Evolutionary conservation across 148 eudicot genomes (phyloP).

Genomic region (Chenopodium quinoa): DNA sequence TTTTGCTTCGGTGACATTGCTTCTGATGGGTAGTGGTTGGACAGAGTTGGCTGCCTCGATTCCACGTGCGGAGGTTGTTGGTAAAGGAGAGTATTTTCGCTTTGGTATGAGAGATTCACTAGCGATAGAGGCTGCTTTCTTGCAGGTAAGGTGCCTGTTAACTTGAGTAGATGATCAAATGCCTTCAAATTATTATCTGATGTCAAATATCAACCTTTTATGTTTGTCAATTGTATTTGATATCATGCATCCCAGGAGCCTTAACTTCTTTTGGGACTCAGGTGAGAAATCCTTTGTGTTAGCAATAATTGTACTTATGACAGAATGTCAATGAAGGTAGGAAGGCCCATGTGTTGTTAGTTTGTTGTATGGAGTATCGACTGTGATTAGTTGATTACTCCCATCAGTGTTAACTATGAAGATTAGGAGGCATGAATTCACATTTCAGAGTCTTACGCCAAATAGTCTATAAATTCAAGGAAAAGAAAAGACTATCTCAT

Average conservation of each 20-base stretch:
- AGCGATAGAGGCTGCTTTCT: conserved; percentile 94
- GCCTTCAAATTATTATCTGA: not conserved
- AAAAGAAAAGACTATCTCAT: not conserved
- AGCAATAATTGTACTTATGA: not conserved
- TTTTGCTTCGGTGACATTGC: not conserved
- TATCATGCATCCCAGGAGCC: not conserved
- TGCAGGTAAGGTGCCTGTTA: conserved; percentile 59
- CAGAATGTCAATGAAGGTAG: not conserved
- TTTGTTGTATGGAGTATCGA: not conserved
- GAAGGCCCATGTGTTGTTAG: not conserved
- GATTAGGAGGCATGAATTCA: not conserved
- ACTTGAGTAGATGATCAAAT: not conserved
- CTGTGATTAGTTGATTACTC: not conserved
- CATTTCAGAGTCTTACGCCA: too few relatives aligned
- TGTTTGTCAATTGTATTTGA: not conserved
- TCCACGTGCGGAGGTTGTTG: conserved; percentile 78
- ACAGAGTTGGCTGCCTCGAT: conserved; percentile 91
- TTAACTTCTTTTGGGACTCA: not conserved
- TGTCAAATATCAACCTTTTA: not conserved
- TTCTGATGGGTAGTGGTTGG: conserved; percentile 28
- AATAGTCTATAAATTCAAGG: not conserved
- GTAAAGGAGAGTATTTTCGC: conserved; percentile 95
- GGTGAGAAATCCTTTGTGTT: not conserved
- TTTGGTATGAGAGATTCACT: conserved; percentile 98
- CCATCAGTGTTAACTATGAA: not conserved